Conservation (phyloP, 176 grass and related monocot species). For the Triticum dicoccoides region DNA sequence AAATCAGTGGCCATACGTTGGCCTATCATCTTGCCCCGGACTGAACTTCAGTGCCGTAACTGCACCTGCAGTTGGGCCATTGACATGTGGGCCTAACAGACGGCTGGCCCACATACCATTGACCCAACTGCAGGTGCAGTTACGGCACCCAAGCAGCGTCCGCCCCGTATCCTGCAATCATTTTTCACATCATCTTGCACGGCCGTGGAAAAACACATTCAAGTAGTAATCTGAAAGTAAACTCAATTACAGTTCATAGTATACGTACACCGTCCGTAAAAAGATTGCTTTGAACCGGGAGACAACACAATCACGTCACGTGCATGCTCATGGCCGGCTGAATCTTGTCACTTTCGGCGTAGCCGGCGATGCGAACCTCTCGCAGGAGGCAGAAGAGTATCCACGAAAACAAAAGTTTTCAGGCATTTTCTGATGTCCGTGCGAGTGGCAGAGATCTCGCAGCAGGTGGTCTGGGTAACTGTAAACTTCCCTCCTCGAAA, state of each 20-base stretch:
- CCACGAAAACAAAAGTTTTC: not conserved
- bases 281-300: slow-evolving; percentile 3
- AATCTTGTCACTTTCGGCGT: slow-evolving; percentile 31
- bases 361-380: not conserved
- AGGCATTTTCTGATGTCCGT: slow-evolving; percentile 17
- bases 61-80: too few species aligned
- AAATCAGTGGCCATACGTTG: not conserved
- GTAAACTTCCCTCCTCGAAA: not conserved
- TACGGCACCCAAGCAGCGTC: too few species aligned
- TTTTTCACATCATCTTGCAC: slow-evolving; percentile 11
- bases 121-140: too few species aligned
- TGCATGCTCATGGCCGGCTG: slow-evolving; percentile 2
- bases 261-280: slow-evolving; percentile 11
- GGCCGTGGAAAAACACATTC: not conserved
- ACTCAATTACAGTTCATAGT: not conserved
- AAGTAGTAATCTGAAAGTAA: not conserved
- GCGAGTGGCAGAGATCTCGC: not conserved
- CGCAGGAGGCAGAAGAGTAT: slow-evolving; percentile 23
- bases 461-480: not conserved
- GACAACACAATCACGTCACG: slow-evolving; percentile 29
- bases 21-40: not conserved
- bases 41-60: too few species aligned
- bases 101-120: too few species aligned
- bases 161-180: not conserved
- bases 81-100: too few species aligned